phyloP scores from a whole-genome alignment of 192 early-diverging fungal genomes.

The Dimargaris verticillata region DNA sequence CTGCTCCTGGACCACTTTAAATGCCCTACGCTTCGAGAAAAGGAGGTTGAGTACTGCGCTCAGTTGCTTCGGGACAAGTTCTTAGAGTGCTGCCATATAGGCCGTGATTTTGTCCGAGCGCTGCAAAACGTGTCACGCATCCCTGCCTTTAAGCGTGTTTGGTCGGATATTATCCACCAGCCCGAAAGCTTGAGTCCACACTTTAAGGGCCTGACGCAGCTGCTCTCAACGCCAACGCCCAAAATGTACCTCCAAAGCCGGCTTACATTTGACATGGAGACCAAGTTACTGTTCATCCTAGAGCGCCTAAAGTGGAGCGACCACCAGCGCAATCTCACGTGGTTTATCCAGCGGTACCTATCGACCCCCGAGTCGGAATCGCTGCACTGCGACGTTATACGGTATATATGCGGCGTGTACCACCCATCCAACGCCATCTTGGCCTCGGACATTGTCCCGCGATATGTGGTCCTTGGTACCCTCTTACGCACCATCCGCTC shows the following conservation, averaged over 20 bases:
- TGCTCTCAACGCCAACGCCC: constrained; percentile 42
- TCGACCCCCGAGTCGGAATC: constrained; percentile 37
- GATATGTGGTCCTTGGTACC: constrained; percentile 48
- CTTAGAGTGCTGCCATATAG: constrained; percentile 35
- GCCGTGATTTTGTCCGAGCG: constrained; percentile 47
- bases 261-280: constrained; percentile 53
- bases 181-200: constrained; percentile 37
- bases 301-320: constrained; percentile 29
- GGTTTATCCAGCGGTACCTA: constrained; percentile 49
- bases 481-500: constrained; percentile 40
- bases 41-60: constrained; percentile 30
- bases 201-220: constrained; percentile 34
- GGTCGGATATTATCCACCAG: constrained; percentile 33
- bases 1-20: constrained; percentile 37
- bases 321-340: constrained; percentile 39
- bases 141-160: constrained; percentile 33
- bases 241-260: constrained; percentile 38
- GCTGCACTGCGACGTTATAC: constrained; percentile 47
- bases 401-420: constrained; percentile 52
- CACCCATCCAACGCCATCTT: constrained; percentile 58
- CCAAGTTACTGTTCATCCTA: constrained; percentile 43
- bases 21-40: constrained; percentile 24
- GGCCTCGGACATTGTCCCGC: constrained; percentile 47
- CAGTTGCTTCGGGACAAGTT: constrained; percentile 40
- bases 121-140: constrained; percentile 41